Percentiles rank a stretch among this genome's conserved stretches.
Evolutionary conservation across 441 rosid genomes (phyloP).

Genomic region (Euphorbia schlechtendalii): DNA sequence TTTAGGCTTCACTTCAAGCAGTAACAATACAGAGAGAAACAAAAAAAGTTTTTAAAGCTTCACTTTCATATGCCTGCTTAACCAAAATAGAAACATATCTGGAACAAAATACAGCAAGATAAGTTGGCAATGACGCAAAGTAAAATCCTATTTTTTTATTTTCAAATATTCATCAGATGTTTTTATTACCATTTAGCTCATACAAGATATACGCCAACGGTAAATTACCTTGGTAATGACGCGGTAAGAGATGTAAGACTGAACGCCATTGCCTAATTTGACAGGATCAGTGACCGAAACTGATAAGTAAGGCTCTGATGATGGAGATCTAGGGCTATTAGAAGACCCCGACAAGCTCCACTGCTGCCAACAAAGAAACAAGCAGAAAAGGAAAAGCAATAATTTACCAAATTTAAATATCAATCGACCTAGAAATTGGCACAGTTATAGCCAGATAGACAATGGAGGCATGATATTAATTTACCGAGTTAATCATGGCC

Average conservation of each 20-base stretch:
- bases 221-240: constrained; percentile 74
- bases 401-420: too few species aligned
- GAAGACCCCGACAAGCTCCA: constrained; percentile 51
- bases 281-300: constrained; percentile 93
- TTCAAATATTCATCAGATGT: not conserved
- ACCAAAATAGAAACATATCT: not conserved
- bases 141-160: not conserved
- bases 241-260: constrained; percentile 88
- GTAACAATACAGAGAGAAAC: too few species aligned
- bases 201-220: not conserved
- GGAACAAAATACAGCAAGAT: not conserved
- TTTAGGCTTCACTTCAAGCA: not conserved
- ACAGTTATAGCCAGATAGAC: not conserved
- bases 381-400: not conserved
- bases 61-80: not conserved
- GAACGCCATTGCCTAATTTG: constrained; percentile 95
- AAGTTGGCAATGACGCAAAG: not conserved
- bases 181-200: not conserved
- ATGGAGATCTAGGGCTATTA: constrained; percentile 85
- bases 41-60: not conserved
- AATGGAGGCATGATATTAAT: constrained; percentile 23
- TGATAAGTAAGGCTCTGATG: constrained; percentile 47
- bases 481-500: constrained; percentile 33
- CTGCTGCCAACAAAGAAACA: constrained; percentile 33
- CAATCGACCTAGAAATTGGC: not conserved